Conservation (phyloP, 768 basidiomycete genomes). For the Russula ochroleuca region DNA sequence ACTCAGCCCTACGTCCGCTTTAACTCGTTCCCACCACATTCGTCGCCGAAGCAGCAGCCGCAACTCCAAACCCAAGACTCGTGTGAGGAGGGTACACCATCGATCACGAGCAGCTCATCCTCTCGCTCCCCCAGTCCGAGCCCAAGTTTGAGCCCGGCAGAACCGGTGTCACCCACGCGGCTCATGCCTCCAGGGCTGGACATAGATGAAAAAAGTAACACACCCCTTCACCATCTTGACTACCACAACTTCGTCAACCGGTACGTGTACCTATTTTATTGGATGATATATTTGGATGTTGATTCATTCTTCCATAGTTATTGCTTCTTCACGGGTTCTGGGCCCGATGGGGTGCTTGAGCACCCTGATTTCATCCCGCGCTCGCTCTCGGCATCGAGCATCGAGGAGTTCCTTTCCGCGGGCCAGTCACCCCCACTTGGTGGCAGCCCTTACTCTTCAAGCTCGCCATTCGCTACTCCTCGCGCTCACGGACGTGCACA, state of each 20-base stretch:
- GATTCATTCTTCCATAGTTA: conserved; percentile 44
- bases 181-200: not conserved
- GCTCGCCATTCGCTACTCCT: conserved; percentile 21
- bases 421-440: conserved; percentile 22
- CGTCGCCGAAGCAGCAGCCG: conserved; percentile 6
- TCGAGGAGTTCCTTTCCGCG: conserved; percentile 46
- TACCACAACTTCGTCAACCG: conserved; percentile 62
- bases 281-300: not conserved
- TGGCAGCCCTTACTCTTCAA: conserved; percentile 1
- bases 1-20: conserved; percentile 12
- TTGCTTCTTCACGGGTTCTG: conserved; percentile 74
- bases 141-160: conserved; percentile 14
- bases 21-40: conserved; percentile 26
- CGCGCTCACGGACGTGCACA: conserved; percentile 14
- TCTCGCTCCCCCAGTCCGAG: conserved; percentile 24
- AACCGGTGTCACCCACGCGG: not conserved
- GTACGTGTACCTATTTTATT: conserved; percentile 39
- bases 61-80: not conserved
- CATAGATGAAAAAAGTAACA: conserved; percentile 1
- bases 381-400: conserved; percentile 50
- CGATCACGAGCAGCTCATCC: conserved; percentile 23
- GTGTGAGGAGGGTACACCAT: conserved; percentile 25
- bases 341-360: not conserved
- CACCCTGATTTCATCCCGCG: conserved; percentile 37
- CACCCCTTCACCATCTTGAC: conserved; percentile 26